Evolutionary conservation across 2,329 filamentous ascomycete genomes (phyloP).

Genomic region (Ophiocordyceps robertsii): DNA sequence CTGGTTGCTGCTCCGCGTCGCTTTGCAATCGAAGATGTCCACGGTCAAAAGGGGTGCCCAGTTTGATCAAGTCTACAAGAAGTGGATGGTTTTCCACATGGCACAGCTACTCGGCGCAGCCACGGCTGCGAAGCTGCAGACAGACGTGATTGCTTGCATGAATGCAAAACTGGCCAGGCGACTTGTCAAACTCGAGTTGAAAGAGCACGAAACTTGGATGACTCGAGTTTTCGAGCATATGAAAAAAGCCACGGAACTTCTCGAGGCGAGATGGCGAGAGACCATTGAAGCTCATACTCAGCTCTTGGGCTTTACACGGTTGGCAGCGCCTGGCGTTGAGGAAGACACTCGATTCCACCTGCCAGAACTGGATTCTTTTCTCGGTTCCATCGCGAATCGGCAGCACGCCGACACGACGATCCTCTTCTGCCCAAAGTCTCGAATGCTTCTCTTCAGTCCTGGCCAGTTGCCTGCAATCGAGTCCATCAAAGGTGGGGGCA

Average conservation of each 20-base stretch:
- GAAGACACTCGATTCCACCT: neutral
- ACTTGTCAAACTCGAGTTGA: conserved; percentile 22
- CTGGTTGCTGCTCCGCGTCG: conserved; percentile 5
- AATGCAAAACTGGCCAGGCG: conserved; percentile 29
- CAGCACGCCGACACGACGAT: neutral
- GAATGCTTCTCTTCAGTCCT: neutral
- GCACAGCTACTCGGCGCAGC: conserved; percentile 17
- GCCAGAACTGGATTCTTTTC: neutral
- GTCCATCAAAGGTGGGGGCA: neutral
- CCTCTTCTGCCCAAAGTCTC: neutral
- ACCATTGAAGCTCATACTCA: neutral
- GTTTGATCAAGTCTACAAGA: conserved; percentile 30
- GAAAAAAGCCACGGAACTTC: neutral
- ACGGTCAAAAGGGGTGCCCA: neutral
- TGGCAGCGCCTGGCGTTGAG: neutral
- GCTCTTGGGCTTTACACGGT: neutral
- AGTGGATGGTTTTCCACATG: conserved; percentile 34
- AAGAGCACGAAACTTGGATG: conserved; percentile 3
- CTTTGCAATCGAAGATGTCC: conserved; percentile 2
- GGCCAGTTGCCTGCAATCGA: neutral
- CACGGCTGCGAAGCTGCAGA: conserved; percentile 3
- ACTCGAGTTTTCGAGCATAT: neutral
- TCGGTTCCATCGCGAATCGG: neutral
- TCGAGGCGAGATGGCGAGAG: neutral
- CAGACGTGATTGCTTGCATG: conserved; percentile 23